Evolutionary conservation across 2,329 filamentous ascomycete species (phyloP).

Genomic region (Sclerotinia minor): DNA sequence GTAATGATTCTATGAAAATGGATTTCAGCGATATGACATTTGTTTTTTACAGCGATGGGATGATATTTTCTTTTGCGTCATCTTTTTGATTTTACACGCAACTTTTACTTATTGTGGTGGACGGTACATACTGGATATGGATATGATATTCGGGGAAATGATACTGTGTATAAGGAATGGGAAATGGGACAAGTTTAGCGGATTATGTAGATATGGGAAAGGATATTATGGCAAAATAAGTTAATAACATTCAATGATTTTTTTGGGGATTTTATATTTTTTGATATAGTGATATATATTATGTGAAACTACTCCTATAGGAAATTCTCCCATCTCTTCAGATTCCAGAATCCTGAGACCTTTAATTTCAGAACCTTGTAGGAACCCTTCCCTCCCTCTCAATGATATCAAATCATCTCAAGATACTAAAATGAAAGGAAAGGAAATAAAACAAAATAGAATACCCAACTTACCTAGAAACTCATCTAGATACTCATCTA

Average conservation of each 20-base stretch:
- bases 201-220: slow-evolving; percentile 8
- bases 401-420: too few species aligned
- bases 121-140: slow-evolving; percentile 10
- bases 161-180: slow-evolving; percentile 8
- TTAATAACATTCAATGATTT: background rate
- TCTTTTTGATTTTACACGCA: background rate
- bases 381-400: too few species aligned
- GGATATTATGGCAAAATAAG: background rate
- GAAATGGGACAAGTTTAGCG: background rate
- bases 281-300: background rate
- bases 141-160: slow-evolving; percentile 10
- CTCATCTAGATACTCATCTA: too few species aligned
- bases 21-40: background rate
- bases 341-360: too few species aligned
- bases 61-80: background rate
- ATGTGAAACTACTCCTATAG: too few species aligned
- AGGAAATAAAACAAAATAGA: too few species aligned
- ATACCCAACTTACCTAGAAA: too few species aligned
- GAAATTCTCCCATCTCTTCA: too few species aligned
- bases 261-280: background rate
- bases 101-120: slow-evolving; percentile 2
- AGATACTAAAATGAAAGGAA: too few species aligned
- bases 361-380: too few species aligned
- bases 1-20: slow-evolving; percentile 21
- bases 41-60: slow-evolving; percentile 5